Conservation (phyloP, 176 grass and related monocot genomes). For the Phoenix dactylifera region DNA sequence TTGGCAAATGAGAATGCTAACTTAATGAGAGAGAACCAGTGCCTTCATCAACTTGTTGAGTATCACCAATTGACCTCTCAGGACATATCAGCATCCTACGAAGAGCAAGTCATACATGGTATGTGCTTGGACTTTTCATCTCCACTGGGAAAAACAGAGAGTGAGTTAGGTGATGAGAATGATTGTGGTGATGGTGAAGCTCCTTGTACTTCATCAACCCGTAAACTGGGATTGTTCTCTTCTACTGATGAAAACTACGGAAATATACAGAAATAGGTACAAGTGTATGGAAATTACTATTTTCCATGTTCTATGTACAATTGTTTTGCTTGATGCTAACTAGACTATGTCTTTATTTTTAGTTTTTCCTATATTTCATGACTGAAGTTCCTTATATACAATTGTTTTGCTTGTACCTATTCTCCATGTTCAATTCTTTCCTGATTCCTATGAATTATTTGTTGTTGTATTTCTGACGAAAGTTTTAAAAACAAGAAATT, state of each 20-base stretch:
- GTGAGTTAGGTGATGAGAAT: slow-evolving; percentile 14
- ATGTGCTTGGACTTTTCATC: slow-evolving; percentile 64
- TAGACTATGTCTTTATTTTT: too few relatives aligned
- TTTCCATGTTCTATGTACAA: too few relatives aligned
- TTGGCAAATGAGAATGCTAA: slow-evolving; percentile 79
- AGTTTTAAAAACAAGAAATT: too few relatives aligned
- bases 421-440: too few relatives aligned
- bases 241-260: neutral
- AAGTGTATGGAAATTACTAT: too few relatives aligned
- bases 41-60: slow-evolving; percentile 79
- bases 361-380: too few relatives aligned
- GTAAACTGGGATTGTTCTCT: slow-evolving; percentile 8
- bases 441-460: too few relatives aligned
- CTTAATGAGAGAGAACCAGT: slow-evolving; percentile 69
- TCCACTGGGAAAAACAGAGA: slow-evolving; percentile 32
- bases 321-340: too few relatives aligned
- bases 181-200: slow-evolving; percentile 7
- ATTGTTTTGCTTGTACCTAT: too few relatives aligned
- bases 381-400: too few relatives aligned
- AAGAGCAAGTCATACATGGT: slow-evolving; percentile 52
- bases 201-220: slow-evolving; percentile 12
- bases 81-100: slow-evolving; percentile 51
- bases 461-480: too few relatives aligned
- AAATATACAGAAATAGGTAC: too few relatives aligned
- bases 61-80: slow-evolving; percentile 89